Base-by-base conservation (phyloP, 306 rosid genomes). In the Ormosia semicastrata region DNA sequence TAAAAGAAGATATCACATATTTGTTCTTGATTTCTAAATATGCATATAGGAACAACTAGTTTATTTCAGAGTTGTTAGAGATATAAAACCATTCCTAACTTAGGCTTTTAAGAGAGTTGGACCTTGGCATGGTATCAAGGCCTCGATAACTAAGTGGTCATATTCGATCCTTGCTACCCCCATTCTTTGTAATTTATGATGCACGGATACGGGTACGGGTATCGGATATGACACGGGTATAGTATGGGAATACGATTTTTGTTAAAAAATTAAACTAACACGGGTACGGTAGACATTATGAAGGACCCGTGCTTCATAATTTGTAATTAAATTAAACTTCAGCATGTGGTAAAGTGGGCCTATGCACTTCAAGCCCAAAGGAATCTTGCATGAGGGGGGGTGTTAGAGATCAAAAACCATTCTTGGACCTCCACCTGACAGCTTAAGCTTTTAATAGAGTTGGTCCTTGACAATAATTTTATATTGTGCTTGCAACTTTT, bases 1-100 rank as follows among this genome's bases (percentile, higher is more conserved):
- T 17, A 57, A 9, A 8, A 37, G 39, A 40, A 37, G 49, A 81
- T 41, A 13, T n/a, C 66, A 33, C 59, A 56, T 68, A 4, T 33
- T 58, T 73, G 56, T 66, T 65, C 73, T 64, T 69, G 52, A 29
- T 68, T 74, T 83, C 58, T 73, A 4, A 57, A 71, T 70, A 60
- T 70, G 75, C 71, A 73, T 52, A 39, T 17, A 13, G 41, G 57
- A 58, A 44, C 49, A 60, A 29, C 40, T 11, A 64, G 39, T 67
- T 50, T 73, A 7, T 74, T 66, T 12, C 37, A 57, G 8, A 32
- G 71, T 67, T 60, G 44, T 17, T 43, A 18, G 64, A 62, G 54
- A 63, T n/a, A 33, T 36, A 60, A 69, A 77, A 30, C 60, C 76
- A 49, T 70, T 50, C 72, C 37, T 17, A 60, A 37, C 41, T 82